Evolutionary conservation across 495 filamentous ascomycete genomes (phyloP), one percentile per base, ranked within the genome.

Genomic region (Podospora comata): DNA sequence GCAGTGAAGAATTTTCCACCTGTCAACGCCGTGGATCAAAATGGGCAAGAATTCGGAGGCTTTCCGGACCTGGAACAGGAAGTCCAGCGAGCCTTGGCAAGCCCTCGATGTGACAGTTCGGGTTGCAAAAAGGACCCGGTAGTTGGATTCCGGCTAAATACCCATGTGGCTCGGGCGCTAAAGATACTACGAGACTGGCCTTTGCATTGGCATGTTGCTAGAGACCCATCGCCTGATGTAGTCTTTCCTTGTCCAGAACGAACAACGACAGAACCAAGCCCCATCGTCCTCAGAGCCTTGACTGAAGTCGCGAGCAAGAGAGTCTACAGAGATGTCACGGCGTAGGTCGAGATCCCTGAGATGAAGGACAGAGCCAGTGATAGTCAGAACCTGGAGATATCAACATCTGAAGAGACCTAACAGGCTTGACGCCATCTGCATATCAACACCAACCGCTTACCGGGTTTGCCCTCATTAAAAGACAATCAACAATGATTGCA

Each of bases 91-190:
- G 55, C 11, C 55, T 58, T 58, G 55, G 55, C 55, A 58, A 26
- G 15, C 39, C 55, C 23, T 26, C 55, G 18, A 58, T 58, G 23
- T 26, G 23, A 26, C 55, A 23, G n/a, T 58, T 58, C 23, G 55
- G 55, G 39, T 48, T 48, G 39, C 23, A 26, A 58, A 20, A 58
- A 26, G 23, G 55, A 58, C 55, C 55, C 55, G 55, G 55, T 58
- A 58, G 55, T 58, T 58, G 55, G 55, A 58, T 26, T 58, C 55
- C 55, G 55, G 55, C 55, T 58, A 58, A 58, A 58, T 58, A 26
- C n/a, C 55, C 55, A 58, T 58, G 55, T 58, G 55, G 55, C 13
- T 3, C 39, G 39, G 39, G 39, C 39, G 39, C 2, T 48, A 13
- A 48, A 48, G 39, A 48, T 13, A 13, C 39, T 16, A 11, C 39